Base-by-base conservation (phyloP, 2,329 filamentous ascomycete genomes). In the Beauveria sp. region DNA sequence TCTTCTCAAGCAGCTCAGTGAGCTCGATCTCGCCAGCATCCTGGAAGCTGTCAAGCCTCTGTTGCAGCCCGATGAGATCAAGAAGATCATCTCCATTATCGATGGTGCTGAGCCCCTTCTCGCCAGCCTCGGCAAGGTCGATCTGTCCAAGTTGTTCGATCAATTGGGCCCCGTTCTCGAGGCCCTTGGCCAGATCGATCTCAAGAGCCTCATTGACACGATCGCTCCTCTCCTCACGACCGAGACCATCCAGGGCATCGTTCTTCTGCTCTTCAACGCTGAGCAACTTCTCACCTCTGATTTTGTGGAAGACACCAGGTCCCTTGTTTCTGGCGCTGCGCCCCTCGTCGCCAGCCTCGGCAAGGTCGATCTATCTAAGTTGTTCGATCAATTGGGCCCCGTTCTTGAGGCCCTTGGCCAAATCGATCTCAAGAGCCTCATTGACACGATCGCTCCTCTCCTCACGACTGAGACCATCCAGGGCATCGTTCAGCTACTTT, bases 91-190 rank as follows among this genome's bases (percentile, higher is more conserved):
- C 18, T 63, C 64, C 3, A 62, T 72, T 1, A 64, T 72, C 8
- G 63, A 64, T 0, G 66, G 67, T 34, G 70, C 71, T 61, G 63
- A 61, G 28, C 74, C 75, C 0, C 63, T 77, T 0, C 64, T 77
- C 1, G 65, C 67, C 5, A 70, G 67, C 2, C 63, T 77, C 5
- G 68, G 68, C 49, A 70, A 72, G 50, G 68, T 75, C 10, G 71
- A 77, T 42, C 60, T 77, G 0, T 59, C 70, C 58, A 70, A 68
- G 7, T 24, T 71, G 0, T 63, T 71, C 10, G 54, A 62, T 16
- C 60, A 62, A 18, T 40, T 62, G 4, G 63, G 64, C 18, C 72
- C 72, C 12, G 59, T 74, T 30, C 61, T 74, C 22, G 70, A 62
- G 22, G 43, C 46, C 7, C n/a, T 67, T 7, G 53, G 57, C 45